Evolutionary conservation across 2,329 filamentous ascomycete species (phyloP), one percentile per base, ranked within the genome.

Genomic region (Diaporthe citriasiana): DNA sequence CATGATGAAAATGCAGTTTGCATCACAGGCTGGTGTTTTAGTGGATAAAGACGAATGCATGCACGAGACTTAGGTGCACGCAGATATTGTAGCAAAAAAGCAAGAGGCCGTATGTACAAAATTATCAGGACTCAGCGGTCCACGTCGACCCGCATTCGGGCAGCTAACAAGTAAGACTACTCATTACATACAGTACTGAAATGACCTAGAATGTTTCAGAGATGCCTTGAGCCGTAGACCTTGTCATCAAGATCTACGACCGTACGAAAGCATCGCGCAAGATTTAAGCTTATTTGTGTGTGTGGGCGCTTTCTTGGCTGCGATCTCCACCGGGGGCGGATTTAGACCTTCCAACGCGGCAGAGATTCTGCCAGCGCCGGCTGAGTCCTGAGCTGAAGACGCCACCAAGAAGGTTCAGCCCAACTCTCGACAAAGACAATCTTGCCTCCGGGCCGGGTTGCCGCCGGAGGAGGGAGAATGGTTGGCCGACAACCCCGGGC

Each of bases 251-350:
- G 22, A 17, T 13, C 63, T 22, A 68, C 33, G 47, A n/a, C 47
- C 30, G n/a, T 53, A 68, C 63, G 33, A 53, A 68, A 68, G 45
- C n/a, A 53, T 68, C 63, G 47, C 47, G 47, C 33, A 68, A 68
- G 47, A 53, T 68, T 68, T 68, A 68, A 68, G 63, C 63, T 68
- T 68, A 68, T 68, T 68, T 13, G 19, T 25, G 63, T 66, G 45
- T 30, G 63, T 19, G 63, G 33, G 45, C 25, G 27, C 47, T 40
- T 22, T 35, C 60, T 65, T 65, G 60, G 42, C 63, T 35, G 63
- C n/a, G 3, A 51, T 19, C 25, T 30, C 60, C 45, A 51, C 30
- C 45, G 9, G 30, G 45, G 42, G 27, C 30, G 30, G 33, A 25
- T 53, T 68, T 53, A 53, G 45, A 15, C 63, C 47, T 53, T n/a